Evolutionary conservation across 2,329 filamentous ascomycete species (phyloP).

Genomic region (Harringtonia aguacate): DNA sequence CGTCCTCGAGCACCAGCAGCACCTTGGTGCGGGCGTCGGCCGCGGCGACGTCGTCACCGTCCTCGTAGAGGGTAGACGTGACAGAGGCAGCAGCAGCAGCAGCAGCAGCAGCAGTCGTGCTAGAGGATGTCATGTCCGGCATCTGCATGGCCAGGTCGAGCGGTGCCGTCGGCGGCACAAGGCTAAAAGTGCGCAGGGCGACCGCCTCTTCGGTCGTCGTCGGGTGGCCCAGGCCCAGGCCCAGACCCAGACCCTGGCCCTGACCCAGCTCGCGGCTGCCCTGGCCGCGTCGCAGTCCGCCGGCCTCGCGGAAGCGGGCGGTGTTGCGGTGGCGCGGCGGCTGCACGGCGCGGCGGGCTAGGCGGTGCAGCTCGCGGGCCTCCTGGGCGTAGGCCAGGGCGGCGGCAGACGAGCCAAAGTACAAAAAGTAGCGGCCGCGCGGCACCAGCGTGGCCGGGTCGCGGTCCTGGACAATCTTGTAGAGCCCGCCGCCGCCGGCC

Average conservation of each 20-base stretch:
- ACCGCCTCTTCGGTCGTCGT: slow-evolving; percentile 8
- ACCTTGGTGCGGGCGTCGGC: slow-evolving; percentile 17
- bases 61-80: no score
- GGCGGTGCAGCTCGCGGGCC: slow-evolving; percentile 35
- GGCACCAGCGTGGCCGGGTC: slow-evolving; percentile 53
- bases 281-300: no score
- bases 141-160: slow-evolving; percentile 14
- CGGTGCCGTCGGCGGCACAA: slow-evolving; percentile 18
- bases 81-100: no score
- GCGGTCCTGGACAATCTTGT: slow-evolving; percentile 50
- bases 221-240: not conserved
- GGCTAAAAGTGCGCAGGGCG: slow-evolving; percentile 19
- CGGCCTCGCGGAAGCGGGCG: slow-evolving; percentile 18
- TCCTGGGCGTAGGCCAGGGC: slow-evolving; percentile 52
- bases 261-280: no score
- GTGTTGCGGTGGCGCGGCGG: slow-evolving; percentile 22
- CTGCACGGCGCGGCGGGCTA: slow-evolving; percentile 16
- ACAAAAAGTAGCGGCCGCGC: slow-evolving; percentile 55
- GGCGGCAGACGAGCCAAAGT: slow-evolving; percentile 51
- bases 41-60: slow-evolving; percentile 10
- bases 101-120: no score
- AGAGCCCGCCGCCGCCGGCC: slow-evolving; percentile 20
- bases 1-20: slow-evolving; percentile 23
- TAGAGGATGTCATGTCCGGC: slow-evolving; percentile 2
- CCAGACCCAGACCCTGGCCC: no score